Evolutionary conservation across 2,329 filamentous ascomycete species (phyloP).

Genomic region (Pseudogymnoascus sp.): DNA sequence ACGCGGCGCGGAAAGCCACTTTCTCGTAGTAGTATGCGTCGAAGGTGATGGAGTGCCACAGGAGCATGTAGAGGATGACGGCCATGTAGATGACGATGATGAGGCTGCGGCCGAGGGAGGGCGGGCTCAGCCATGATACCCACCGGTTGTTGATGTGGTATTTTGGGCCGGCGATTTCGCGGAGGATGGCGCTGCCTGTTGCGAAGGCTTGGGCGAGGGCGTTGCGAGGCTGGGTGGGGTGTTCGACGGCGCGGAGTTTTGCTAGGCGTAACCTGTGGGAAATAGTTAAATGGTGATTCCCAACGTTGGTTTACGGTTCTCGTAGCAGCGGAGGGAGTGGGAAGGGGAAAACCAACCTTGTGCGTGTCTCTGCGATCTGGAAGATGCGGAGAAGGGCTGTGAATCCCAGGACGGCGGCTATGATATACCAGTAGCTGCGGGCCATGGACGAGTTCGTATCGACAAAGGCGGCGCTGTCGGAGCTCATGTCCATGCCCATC

Average conservation of each 20-base stretch:
- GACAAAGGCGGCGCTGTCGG: conserved; percentile 32
- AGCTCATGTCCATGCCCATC: conserved; percentile 20
- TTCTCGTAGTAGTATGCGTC: conserved; percentile 54
- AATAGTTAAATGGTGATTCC: not conserved
- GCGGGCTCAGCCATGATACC: conserved; percentile 49
- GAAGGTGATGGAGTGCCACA: conserved; percentile 36
- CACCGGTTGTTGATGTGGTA: conserved; percentile 38
- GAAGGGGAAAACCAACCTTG: conserved; percentile 14
- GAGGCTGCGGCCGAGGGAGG: conserved; percentile 47
- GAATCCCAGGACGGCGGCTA: conserved; percentile 35
- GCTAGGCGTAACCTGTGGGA: not conserved
- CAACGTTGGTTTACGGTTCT: not conserved
- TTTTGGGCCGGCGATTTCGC: conserved; percentile 49
- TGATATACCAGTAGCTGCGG: conserved; percentile 50
- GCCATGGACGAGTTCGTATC: conserved; percentile 43
- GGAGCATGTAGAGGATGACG: conserved; percentile 50
- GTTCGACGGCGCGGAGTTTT: conserved; percentile 30
- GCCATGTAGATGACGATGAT: conserved; percentile 49
- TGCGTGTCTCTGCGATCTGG: conserved; percentile 18
- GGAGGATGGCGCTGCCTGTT: conserved; percentile 46
- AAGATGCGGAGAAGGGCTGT: conserved; percentile 16
- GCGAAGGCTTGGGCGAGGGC: conserved; percentile 44
- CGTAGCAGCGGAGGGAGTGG: no score
- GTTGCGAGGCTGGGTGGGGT: conserved; percentile 44
- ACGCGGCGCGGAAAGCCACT: conserved; percentile 58